phyloP scores from a whole-genome alignment of 2,329 filamentous ascomycete genomes.

The Botryotinia globosa region DNA sequence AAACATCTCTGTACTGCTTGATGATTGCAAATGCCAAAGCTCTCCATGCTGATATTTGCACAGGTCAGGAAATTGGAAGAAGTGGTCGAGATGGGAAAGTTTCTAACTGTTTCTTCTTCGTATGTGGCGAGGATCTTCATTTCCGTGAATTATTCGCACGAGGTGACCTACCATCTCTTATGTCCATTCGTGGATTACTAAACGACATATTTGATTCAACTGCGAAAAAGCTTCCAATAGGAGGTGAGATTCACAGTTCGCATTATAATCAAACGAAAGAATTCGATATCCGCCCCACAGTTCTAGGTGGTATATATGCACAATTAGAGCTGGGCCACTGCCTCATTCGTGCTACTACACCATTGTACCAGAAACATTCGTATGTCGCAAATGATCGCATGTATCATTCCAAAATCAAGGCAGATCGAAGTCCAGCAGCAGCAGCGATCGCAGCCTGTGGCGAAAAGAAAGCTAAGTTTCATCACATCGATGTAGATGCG shows the following conservation, averaged over 20 bases:
- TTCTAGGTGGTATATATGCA: constrained; percentile 55
- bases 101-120: constrained; percentile 56
- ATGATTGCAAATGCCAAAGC: neutral
- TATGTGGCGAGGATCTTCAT: constrained; percentile 57
- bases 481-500: constrained; percentile 49
- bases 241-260: constrained; percentile 47
- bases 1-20: neutral
- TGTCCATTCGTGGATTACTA: constrained; percentile 49
- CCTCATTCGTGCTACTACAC: constrained; percentile 55
- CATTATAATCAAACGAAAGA: constrained; percentile 46
- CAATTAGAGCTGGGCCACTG: constrained; percentile 58
- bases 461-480: constrained; percentile 44
- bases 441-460: constrained; percentile 45
- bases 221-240: constrained; percentile 38
- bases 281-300: constrained; percentile 52
- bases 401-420: constrained; percentile 38
- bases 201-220: constrained; percentile 49
- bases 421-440: constrained; percentile 44
- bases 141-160: constrained; percentile 58
- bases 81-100: constrained; percentile 52
- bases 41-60: neutral
- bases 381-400: constrained; percentile 42
- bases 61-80: constrained; percentile 52
- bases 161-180: constrained; percentile 55
- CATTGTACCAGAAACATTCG: constrained; percentile 55